A percentile compares a stretch with the other conserved stretches of the same genome.
Evolutionary conservation across 2,329 filamentous ascomycete species (phyloP).

Genomic region (Paecilomyces variotii): DNA sequence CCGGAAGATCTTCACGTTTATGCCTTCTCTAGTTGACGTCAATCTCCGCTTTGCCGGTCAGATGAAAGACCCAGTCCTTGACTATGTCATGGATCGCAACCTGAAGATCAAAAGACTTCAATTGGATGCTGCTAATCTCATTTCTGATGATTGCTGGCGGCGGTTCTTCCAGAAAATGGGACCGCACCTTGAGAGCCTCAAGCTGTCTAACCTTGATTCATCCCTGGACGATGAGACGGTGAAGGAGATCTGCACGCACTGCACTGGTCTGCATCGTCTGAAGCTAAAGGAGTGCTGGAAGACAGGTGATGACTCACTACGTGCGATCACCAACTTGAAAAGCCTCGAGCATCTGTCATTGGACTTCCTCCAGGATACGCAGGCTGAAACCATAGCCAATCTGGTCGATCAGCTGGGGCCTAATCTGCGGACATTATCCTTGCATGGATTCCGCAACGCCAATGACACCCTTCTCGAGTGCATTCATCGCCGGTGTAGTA

Average conservation of each 20-base stretch:
- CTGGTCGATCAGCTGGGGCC: conserved; percentile 57
- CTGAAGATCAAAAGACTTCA: conserved; percentile 64
- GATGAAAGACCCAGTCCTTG: conserved; percentile 76
- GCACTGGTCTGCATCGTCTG: conserved; percentile 62
- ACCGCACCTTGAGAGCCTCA: conserved; percentile 55
- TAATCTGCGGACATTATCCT: conserved; percentile 66
- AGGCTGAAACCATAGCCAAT: conserved; percentile 50
- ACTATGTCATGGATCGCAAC: conserved; percentile 69
- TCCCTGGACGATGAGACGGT: conserved; percentile 69
- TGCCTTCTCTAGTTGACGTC: conserved; percentile 60
- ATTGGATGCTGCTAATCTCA: conserved; percentile 74
- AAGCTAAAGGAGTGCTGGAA: conserved; percentile 77
- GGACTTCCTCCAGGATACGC: conserved; percentile 51
- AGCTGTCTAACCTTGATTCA: conserved; percentile 76
- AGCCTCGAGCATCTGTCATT: conserved; percentile 69
- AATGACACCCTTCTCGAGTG: conserved; percentile 63
- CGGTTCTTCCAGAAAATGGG: conserved; percentile 62
- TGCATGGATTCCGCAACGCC: conserved; percentile 58
- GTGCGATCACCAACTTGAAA: conserved; percentile 53
- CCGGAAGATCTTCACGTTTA: conserved; percentile 68
- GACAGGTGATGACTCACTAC: conserved; percentile 58
- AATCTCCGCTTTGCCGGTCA: conserved; percentile 81
- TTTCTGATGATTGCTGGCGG: conserved; percentile 69
- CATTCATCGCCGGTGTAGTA: conserved; percentile 62
- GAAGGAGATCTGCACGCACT: conserved; percentile 52